Base-by-base conservation (phyloP, 208 protist species). In the Baffinella frigidus region DNA sequence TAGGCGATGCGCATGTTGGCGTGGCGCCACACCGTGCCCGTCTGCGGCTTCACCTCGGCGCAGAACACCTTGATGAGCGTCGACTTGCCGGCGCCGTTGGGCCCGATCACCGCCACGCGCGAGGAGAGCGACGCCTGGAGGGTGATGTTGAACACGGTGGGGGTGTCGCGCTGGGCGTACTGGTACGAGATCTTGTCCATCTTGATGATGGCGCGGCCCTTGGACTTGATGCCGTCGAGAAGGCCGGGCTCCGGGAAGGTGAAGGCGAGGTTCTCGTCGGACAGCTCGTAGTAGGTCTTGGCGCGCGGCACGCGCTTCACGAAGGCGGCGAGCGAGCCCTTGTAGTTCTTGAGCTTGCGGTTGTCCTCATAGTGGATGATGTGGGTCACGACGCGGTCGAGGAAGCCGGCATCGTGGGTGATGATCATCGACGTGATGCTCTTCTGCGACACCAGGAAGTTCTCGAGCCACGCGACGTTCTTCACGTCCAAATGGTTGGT, bases 401-500 rank as follows among this genome's bases (percentile, higher is more conserved):
- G 50, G 77, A 87, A 87, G 7, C 77, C 77, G 14, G 89, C 61
- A 92, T 96, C 94, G 93, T 97, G 95, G 20, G 95, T 96, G 45
- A 97, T 94, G 61, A 97, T 87, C n/a, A 97, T 93, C 7, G 96
- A 92, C 20, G 92, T 95, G n/a, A 95, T 92, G 39, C 89, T 72
- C 30, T 35, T 93, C 35, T 95, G 77, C 44, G 33, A 83, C 44
- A 30, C 91, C 35, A 96, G 93, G 93, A 96, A 96, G 50, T 87
- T 87, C 50, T 87, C 77, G 39, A 96, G 81, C 95, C 95, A 96
- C 30, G 90, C 90, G 33, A 95, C 93, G 89, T 95, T 95, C 68
- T 64, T 62, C 24, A 95, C 93, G 93, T 96, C 95, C 35, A 96
- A 80, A 73, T 96, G 95, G 93, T 96, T 96, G 73, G 94, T 96